These are phyloP conservation scores for Didymella pomorum DNA, from an alignment of 2,329 filamentous ascomycete genomes.

Conservation along the genomic window DNA sequence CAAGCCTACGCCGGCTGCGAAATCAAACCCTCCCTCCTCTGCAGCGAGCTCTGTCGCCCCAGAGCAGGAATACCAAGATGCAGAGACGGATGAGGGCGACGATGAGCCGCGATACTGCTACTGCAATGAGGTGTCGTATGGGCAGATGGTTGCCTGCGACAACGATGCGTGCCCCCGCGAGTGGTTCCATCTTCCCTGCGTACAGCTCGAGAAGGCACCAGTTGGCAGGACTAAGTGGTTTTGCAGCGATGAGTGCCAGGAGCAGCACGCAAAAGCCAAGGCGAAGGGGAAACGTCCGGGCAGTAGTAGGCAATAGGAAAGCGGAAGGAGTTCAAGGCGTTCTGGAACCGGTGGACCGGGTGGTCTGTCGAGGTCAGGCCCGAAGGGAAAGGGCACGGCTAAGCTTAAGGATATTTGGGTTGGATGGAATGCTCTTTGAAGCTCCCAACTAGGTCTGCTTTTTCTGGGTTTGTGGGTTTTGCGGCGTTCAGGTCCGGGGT, in stretches of 20 bases:
- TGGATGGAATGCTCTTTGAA: constrained; percentile 50
- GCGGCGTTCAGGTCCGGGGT: constrained; percentile 29
- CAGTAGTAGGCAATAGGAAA: constrained; percentile 52
- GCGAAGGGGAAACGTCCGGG: constrained; percentile 48
- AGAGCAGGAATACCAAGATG: constrained; percentile 47
- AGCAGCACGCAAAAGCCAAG: constrained; percentile 41
- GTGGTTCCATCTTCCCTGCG: constrained; percentile 73
- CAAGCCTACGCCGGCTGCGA: constrained; percentile 33
- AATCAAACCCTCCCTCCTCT: constrained; percentile 45
- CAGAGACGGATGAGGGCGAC: constrained; percentile 50
- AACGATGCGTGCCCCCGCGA: constrained; percentile 70
- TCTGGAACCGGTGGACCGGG: constrained; percentile 41
- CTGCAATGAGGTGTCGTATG: constrained; percentile 70
- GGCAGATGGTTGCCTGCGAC: constrained; percentile 73
- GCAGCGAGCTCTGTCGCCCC: constrained; percentile 43
- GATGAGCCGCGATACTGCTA: constrained; percentile 70
- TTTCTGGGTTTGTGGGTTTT: constrained; percentile 33
- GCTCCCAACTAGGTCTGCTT: constrained; percentile 32
- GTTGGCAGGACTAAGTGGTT: constrained; percentile 53
- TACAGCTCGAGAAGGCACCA: constrained; percentile 67
- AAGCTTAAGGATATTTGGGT: constrained; percentile 45
- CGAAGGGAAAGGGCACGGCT: constrained; percentile 46
- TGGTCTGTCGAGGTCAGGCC: constrained; percentile 41
- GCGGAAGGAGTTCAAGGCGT: constrained; percentile 51
- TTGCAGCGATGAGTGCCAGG: constrained; percentile 51